Evolutionary conservation across 345 rosid genomes (phyloP), one percentile per base, ranked within the genome.

Genomic region (Euphorbia pulcherrima): DNA sequence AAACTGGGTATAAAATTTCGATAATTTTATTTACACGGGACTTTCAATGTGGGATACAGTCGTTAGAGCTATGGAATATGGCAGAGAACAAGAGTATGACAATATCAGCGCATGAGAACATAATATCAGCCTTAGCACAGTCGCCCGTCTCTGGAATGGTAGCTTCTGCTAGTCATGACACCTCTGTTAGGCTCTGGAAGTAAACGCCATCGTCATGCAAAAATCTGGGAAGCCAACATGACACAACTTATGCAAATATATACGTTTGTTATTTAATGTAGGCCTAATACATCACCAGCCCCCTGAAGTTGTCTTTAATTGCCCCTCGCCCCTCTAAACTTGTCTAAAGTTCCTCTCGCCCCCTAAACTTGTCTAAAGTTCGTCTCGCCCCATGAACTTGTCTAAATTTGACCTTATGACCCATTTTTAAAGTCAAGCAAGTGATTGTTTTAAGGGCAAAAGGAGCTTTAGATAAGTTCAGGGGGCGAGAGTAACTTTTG

Each of bases 81-180:
- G 83, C 80, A 0, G 89, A 85, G 78, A 86, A 84, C 47, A 84
- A 82, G 77, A 75, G 81, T 74, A 80, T 81, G 86, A 75, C 85
- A 6, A 77, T 88, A 47, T 28, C 82, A 1, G 87, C 84, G 0
- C 93, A 84, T 7, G 83, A 84, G 55, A 73, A 71, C 51, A 80
- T 88, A 39, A 76, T 88, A 60, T 84, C 93, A 17, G 82, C 88
- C 1, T 67, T 88, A 68, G 80, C 86, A 2, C 82, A 83, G 65
- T 85, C 93, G 1, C 77, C 84, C 0, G 74, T 72, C 27, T 69
- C 67, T 2, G 82, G 85, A 64, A 76, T 83, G 84, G 82, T 88
- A 30, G 93, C 93, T 12, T 86, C 93, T 1, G 89, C 89, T 13
- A 88, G 90, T 60, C 86, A 86, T 20, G 89, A 88, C 77, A 61